Conservation (phyloP, 2,329 filamentous ascomycete genomes). For the Rhytidhysteron rufulum region DNA sequence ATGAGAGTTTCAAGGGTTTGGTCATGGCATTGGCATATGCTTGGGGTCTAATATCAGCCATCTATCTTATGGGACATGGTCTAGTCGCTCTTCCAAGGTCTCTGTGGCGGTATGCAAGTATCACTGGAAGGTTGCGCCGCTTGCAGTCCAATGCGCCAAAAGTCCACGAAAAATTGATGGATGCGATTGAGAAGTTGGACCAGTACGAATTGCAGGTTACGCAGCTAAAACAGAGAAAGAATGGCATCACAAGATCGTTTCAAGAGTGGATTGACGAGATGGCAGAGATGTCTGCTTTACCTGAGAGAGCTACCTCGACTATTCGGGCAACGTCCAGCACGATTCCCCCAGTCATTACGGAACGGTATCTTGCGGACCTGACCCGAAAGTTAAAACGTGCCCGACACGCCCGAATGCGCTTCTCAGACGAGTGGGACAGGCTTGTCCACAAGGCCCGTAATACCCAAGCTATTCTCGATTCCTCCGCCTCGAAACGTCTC, state of each 20-base stretch:
- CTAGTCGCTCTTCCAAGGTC: conserved; percentile 84
- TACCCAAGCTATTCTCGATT: conserved; percentile 79
- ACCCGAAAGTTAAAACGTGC: conserved; percentile 78
- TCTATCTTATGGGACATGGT: conserved; percentile 97
- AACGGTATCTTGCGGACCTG: conserved; percentile 87
- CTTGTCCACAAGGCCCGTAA: conserved; percentile 71
- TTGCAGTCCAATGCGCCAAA: conserved; percentile 77
- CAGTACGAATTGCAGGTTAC: conserved; percentile 76
- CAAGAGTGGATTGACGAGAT: conserved; percentile 96
- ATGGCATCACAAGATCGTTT: conserved; percentile 69
- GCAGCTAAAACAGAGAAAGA: conserved; percentile 77
- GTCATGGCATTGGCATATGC: conserved; percentile 94
- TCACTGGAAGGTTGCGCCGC: conserved; percentile 68
- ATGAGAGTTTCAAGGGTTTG: conserved; percentile 71
- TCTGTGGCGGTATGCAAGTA: conserved; percentile 74
- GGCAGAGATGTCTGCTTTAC: conserved; percentile 68
- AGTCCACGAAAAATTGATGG: conserved; percentile 81
- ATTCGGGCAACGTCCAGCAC: conserved; percentile 34
- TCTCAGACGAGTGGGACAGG: conserved; percentile 79
- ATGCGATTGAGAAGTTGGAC: conserved; percentile 74
- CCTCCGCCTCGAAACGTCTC: conserved; percentile 73
- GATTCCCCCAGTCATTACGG: conserved; percentile 81
- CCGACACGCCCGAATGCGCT: conserved; percentile 77
- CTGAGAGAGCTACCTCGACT: conserved; percentile 50
- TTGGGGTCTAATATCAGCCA: conserved; percentile 86